Percentiles rank a stretch among this genome's conserved stretches.
Conservation (phyloP, 352 stramenopile genomes). For the Phytophthora sojae region DNA sequence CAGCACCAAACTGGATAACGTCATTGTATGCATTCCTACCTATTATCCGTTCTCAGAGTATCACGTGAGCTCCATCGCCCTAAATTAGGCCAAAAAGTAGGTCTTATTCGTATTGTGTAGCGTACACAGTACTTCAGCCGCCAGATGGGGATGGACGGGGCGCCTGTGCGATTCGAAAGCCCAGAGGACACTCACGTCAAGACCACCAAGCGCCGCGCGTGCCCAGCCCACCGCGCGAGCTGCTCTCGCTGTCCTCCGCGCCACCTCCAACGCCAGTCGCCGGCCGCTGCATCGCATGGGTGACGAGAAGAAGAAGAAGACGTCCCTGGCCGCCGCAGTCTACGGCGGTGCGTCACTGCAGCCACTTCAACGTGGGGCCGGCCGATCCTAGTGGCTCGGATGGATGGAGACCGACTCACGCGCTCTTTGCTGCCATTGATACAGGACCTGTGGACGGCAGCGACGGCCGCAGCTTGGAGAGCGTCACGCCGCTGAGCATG, state of each 20-base stretch:
- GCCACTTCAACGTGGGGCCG: slow-evolving; percentile 42
- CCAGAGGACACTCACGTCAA: slow-evolving; percentile 37
- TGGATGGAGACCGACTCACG: slow-evolving; percentile 25
- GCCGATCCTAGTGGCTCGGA: neutral
- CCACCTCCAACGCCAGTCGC: neutral
- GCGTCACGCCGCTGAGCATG: slow-evolving; percentile 42
- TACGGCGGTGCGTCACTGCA: slow-evolving; percentile 30
- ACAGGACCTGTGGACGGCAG: slow-evolving; percentile 29
- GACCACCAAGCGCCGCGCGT: neutral
- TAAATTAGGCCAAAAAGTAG: neutral
- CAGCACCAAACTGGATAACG: no score
- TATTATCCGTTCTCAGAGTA: no score
- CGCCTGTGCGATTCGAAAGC: slow-evolving; percentile 27
- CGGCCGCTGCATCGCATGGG: slow-evolving; percentile 22
- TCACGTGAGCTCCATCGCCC: neutral
- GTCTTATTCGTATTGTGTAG: neutral
- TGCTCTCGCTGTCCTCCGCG: neutral
- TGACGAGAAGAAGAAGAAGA: slow-evolving; percentile 39
- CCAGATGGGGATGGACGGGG: neutral
- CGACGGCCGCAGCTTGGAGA: slow-evolving; percentile 37
- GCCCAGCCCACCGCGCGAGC: neutral
- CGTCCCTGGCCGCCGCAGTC: slow-evolving; percentile 19
- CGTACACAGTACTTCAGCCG: neutral
- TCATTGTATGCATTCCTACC: no score
- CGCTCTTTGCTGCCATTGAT: neutral